Evolutionary conservation across 2,329 filamentous ascomycete species (phyloP).

Genomic region (Arthrinium puccinioides): DNA sequence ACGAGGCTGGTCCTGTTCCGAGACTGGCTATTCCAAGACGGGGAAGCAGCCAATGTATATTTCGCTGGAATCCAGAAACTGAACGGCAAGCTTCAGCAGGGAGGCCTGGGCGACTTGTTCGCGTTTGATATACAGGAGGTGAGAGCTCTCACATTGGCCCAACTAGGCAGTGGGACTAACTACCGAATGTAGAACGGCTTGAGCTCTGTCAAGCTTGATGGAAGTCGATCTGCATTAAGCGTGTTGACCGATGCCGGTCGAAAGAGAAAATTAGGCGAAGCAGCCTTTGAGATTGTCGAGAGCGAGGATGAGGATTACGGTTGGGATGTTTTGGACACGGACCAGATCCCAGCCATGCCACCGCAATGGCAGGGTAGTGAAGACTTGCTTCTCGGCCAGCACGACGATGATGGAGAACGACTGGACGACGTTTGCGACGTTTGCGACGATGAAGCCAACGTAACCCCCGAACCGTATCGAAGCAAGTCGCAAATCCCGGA

Average conservation of each 20-base stretch:
- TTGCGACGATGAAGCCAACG: neutral
- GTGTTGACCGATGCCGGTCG: slow-evolving; percentile 31
- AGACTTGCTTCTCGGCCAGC: slow-evolving; percentile 48
- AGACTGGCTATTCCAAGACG: slow-evolving; percentile 57
- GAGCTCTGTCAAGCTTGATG: slow-evolving; percentile 31
- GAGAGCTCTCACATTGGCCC: no score
- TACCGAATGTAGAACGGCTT: slow-evolving; percentile 32
- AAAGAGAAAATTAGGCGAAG: slow-evolving; percentile 60
- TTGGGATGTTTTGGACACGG: slow-evolving; percentile 62
- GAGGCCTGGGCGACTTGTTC: slow-evolving; percentile 33
- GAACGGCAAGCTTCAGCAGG: slow-evolving; percentile 40
- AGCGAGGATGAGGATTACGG: slow-evolving; percentile 62
- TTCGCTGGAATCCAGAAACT: slow-evolving; percentile 60
- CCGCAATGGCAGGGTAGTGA: slow-evolving; percentile 63
- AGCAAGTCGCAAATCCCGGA: neutral
- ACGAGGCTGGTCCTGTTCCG: slow-evolving; percentile 71
- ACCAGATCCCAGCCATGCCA: slow-evolving; percentile 50
- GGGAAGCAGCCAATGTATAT: slow-evolving; percentile 40
- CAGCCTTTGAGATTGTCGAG: slow-evolving; percentile 52
- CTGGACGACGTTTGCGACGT: slow-evolving; percentile 5
- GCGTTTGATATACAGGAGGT: slow-evolving; percentile 44
- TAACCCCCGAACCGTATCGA: neutral
- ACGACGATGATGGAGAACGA: slow-evolving; percentile 8
- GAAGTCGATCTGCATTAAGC: no score
- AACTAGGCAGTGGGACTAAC: no score